These are phyloP conservation scores for Alternaria incomplexa DNA, from an alignment of 2,329 filamentous ascomycete species.

Conservation along the genomic window DNA sequence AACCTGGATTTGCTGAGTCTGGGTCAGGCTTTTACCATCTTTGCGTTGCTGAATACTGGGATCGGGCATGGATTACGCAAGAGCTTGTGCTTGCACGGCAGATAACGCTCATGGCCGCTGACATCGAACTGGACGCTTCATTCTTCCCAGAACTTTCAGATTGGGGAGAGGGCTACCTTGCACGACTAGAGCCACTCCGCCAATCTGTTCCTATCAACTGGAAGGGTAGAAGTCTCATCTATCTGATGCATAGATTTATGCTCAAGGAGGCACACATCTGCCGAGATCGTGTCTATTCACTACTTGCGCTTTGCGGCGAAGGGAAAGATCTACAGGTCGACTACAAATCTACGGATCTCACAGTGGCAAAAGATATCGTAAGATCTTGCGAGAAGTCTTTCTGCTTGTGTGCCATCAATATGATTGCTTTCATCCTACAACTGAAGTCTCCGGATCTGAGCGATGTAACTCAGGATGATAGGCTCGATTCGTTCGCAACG, in stretches of 20 bases:
- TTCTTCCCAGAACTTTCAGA: neutral
- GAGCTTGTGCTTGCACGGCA: neutral
- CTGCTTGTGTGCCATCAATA: neutral
- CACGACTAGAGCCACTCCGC: neutral
- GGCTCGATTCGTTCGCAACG: neutral
- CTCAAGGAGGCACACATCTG: neutral
- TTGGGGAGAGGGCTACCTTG: neutral
- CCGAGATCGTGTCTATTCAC: neutral
- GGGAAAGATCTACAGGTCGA: neutral
- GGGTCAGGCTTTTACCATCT: neutral
- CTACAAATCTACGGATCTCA: neutral
- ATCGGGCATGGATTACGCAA: constrained; percentile 7
- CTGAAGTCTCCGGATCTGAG: neutral
- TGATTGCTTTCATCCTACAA: neutral
- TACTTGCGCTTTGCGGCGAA: neutral
- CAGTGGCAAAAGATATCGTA: neutral
- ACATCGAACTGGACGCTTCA: neutral
- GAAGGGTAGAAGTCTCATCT: neutral
- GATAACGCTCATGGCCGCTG: neutral
- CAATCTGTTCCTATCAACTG: neutral
- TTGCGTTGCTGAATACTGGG: constrained; percentile 1
- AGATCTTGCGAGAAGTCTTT: neutral
- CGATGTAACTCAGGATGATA: neutral
- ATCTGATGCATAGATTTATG: neutral
- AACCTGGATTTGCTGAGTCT: neutral